These are phyloP conservation scores for Auriscalpium microsporum DNA, from an alignment of 768 basidiomycete genomes.

Conservation along the genomic window DNA sequence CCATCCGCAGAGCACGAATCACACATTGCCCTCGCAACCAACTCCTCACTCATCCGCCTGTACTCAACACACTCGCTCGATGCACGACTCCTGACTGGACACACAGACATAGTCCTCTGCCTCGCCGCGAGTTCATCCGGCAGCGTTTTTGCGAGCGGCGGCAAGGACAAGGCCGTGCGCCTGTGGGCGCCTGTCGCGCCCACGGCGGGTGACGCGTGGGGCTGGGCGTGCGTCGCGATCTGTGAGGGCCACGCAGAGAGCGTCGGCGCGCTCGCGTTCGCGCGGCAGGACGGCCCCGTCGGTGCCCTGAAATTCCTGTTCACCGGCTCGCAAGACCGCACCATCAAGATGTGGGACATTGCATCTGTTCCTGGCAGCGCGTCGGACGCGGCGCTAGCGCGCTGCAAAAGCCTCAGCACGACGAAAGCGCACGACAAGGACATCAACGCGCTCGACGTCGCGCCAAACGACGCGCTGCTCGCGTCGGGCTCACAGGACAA, in stretches of 20 bases:
- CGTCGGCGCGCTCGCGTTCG: slow-evolving; percentile 81
- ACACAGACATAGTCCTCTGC: slow-evolving; percentile 85
- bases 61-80: slow-evolving; percentile 74
- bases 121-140: slow-evolving; percentile 65
- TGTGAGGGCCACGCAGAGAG: slow-evolving; percentile 95
- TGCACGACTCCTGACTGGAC: slow-evolving; percentile 79
- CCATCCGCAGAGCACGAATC: slow-evolving; percentile 40
- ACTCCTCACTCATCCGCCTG: slow-evolving; percentile 89
- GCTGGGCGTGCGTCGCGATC: slow-evolving; percentile 71
- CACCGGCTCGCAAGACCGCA: slow-evolving; percentile 94
- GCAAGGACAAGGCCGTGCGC: slow-evolving; percentile 85
- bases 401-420: slow-evolving; percentile 73
- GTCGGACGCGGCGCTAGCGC: slow-evolving; percentile 27
- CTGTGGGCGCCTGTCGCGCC: slow-evolving; percentile 53
- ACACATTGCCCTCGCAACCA: slow-evolving; percentile 91
- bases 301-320: slow-evolving; percentile 59
- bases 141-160: slow-evolving; percentile 75
- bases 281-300: slow-evolving; percentile 38
- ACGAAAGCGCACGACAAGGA: slow-evolving; percentile 96
- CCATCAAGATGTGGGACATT: slow-evolving; percentile 99
- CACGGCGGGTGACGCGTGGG: slow-evolving; percentile 25
- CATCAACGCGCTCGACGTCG: slow-evolving; percentile 91
- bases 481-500: slow-evolving; percentile 96
- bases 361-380: slow-evolving; percentile 33
- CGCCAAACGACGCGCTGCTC: slow-evolving; percentile 81